Percentiles rank a stretch among this genome's conserved stretches.
Conservation (phyloP, 257 asterid species). For the Euphrasia confusa region DNA sequence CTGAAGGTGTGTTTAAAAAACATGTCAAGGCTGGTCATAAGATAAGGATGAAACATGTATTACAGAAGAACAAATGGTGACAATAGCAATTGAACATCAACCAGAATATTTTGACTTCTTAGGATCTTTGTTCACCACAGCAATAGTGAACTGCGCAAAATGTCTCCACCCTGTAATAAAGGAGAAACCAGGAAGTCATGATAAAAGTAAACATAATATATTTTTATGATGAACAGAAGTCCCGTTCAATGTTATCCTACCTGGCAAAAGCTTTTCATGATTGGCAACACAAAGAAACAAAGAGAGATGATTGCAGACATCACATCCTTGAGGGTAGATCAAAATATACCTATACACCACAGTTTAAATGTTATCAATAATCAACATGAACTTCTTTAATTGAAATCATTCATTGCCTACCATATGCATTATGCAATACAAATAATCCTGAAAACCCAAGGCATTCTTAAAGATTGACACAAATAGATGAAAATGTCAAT, state of each 20-base stretch:
- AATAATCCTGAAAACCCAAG: neutral
- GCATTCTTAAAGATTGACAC: neutral
- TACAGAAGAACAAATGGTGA: constrained; percentile 43
- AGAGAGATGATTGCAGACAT: constrained; percentile 89
- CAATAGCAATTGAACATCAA: constrained; percentile 16
- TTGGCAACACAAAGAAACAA: constrained; percentile 93
- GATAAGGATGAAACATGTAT: constrained; percentile 46
- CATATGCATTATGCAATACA: constrained; percentile 33
- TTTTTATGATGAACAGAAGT: no score
- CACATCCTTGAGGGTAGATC: constrained; percentile 95
- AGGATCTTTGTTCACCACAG: constrained; percentile 92
- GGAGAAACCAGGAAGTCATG: constrained; percentile 11
- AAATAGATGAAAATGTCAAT: constrained; percentile 2
- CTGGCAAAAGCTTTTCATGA: constrained; percentile 96
- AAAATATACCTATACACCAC: constrained; percentile 73
- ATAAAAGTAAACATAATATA: constrained; percentile 22
- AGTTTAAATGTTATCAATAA: constrained; percentile 38
- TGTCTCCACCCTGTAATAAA: constrained; percentile 82
- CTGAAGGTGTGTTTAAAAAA: constrained; percentile 35
- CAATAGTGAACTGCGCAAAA: constrained; percentile 88
- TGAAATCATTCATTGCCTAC: constrained; percentile 9
- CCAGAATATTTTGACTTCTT: constrained; percentile 94
- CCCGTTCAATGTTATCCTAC: constrained; percentile 27
- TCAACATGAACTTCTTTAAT: constrained; percentile 18
- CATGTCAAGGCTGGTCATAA: constrained; percentile 1